These are phyloP conservation scores for Penicillium sp. DNA, from an alignment of 2,329 filamentous ascomycete genomes.

Conservation along the genomic window DNA sequence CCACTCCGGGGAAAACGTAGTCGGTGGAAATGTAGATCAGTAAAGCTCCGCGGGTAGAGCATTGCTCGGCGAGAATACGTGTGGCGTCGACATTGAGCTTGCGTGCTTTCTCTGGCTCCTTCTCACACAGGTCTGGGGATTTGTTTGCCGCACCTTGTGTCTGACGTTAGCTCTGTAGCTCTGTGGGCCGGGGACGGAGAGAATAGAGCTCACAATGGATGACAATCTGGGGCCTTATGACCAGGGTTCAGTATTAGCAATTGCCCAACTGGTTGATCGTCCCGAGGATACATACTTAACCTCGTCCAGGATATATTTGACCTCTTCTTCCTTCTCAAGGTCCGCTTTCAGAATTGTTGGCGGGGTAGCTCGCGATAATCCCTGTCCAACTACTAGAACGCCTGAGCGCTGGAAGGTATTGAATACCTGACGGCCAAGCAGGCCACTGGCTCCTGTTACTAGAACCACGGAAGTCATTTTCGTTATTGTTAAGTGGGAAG, in stretches of 20 bases:
- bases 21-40: slow-evolving; percentile 69
- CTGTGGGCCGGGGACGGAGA: background rate
- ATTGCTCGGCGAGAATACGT: slow-evolving; percentile 63
- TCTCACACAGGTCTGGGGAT: slow-evolving; percentile 81
- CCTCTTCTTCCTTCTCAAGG: slow-evolving; percentile 47
- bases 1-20: slow-evolving; percentile 74
- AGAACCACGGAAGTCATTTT: slow-evolving; percentile 59
- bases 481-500: background rate
- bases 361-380: slow-evolving; percentile 71
- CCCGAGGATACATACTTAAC: slow-evolving; percentile 46
- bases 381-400: slow-evolving; percentile 73
- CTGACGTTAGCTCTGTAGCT: slow-evolving; percentile 13
- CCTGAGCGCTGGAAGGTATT: slow-evolving; percentile 65
- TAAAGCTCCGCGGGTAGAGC: slow-evolving; percentile 53
- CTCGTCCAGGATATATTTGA: slow-evolving; percentile 51
- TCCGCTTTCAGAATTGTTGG: slow-evolving; percentile 63
- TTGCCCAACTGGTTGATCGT: background rate
- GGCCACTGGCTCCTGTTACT: slow-evolving; percentile 80
- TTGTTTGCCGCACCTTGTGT: slow-evolving; percentile 75
- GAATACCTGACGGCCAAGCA: slow-evolving; percentile 77
- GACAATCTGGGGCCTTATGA: slow-evolving; percentile 67
- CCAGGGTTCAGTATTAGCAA: background rate
- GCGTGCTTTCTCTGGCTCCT: slow-evolving; percentile 72
- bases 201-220: slow-evolving; percentile 67
- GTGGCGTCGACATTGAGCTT: slow-evolving; percentile 75